These are phyloP conservation scores for Kodamaea derodonti DNA, from an alignment of 1,139 yeast genomes.

Conservation along the genomic window DNA sequence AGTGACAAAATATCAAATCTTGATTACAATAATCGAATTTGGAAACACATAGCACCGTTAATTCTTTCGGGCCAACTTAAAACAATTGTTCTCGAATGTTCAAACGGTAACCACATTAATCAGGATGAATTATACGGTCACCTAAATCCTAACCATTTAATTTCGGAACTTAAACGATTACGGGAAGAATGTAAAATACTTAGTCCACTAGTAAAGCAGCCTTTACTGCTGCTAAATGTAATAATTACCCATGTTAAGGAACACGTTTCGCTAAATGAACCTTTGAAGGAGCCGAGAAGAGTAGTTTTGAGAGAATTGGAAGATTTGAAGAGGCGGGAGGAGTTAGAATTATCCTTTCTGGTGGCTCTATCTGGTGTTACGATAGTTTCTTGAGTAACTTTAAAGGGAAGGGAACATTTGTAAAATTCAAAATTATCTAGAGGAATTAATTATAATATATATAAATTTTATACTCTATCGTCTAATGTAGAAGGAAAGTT, in stretches of 20 bases:
- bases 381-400: conserved; percentile 12
- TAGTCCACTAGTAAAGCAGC: conserved; percentile 14
- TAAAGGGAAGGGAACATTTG: neutral
- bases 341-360: conserved; percentile 43
- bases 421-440: too few species aligned
- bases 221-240: conserved; percentile 48
- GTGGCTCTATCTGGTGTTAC: conserved; percentile 53
- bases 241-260: conserved; percentile 76
- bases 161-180: conserved; percentile 52
- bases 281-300: conserved; percentile 49
- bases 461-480: too few species aligned
- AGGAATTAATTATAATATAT: too few species aligned
- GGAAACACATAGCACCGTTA: conserved; percentile 53
- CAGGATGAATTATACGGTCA: conserved; percentile 66
- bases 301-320: conserved; percentile 46
- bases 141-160: conserved; percentile 61
- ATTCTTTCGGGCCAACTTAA: conserved; percentile 39
- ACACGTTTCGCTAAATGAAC: conserved; percentile 15
- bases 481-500: too few species aligned
- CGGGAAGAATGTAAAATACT: conserved; percentile 14
- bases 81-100: conserved; percentile 69
- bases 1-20: conserved; percentile 50
- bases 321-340: conserved; percentile 29
- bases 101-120: conserved; percentile 48
- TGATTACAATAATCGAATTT: conserved; percentile 45